Evolutionary conservation across 75 land plant genomes (phyloP).

Genomic region (Gnetum montanum): DNA sequence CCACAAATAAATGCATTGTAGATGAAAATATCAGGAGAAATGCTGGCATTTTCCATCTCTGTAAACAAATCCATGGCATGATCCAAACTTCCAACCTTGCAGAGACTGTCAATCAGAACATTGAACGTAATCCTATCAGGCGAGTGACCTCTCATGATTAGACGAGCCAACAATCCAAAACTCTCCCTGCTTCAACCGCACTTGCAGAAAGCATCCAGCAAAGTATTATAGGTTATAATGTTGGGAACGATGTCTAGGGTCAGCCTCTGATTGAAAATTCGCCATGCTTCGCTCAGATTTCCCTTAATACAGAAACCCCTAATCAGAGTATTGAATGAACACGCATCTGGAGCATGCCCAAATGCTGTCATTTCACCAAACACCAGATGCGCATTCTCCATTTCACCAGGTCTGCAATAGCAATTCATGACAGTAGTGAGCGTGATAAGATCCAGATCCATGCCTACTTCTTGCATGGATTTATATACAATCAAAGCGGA

Average conservation of each 20-base stretch:
- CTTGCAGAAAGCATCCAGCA: constrained; percentile 60
- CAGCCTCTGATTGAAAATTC: constrained; percentile 41
- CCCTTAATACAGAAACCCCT: constrained; percentile 33
- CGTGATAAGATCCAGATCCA: constrained; percentile 1
- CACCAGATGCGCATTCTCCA: constrained; percentile 27
- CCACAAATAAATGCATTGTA: constrained; percentile 41
- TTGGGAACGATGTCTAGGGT: constrained; percentile 34
- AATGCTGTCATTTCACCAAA: constrained; percentile 32
- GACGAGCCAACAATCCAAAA: constrained; percentile 26
- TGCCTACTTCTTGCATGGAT: not conserved
- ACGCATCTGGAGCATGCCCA: constrained; percentile 25
- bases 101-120: constrained; percentile 51
- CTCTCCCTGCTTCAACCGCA: constrained; percentile 39
- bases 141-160: constrained; percentile 28
- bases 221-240: constrained; percentile 50
- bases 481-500: not conserved
- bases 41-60: constrained; percentile 31
- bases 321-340: constrained; percentile 41
- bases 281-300: constrained; percentile 31
- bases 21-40: constrained; percentile 32
- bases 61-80: constrained; percentile 20
- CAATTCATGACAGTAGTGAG: constrained; percentile 39
- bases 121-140: constrained; percentile 73
- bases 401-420: constrained; percentile 32
- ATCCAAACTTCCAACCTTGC: constrained; percentile 28